Base-by-base conservation (phyloP, 2,329 filamentous ascomycete genomes). In the Phialophora tarda region DNA sequence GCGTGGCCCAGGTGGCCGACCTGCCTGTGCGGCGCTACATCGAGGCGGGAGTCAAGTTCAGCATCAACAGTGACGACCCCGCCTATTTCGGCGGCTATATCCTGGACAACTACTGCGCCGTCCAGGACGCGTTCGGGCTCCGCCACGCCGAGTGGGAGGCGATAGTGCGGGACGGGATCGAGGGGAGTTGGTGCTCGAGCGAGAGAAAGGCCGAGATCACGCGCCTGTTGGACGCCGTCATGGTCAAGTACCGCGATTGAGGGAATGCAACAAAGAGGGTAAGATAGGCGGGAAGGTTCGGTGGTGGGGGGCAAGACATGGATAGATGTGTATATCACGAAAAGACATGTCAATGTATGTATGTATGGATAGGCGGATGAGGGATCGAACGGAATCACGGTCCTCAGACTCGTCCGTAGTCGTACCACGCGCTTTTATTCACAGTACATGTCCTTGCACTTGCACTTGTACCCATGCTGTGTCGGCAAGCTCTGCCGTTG, bases 41-140 rank as follows among this genome's bases (percentile, higher is more conserved):
- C 23, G 84, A 90, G 48, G 80, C 80, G 5, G 86, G 88, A 0
- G 86, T 92, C 47, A 82, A 80, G 67, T 91, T 92, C 76, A 89
- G 86, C 63, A 86, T 92, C 75, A 92, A 92, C 77, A 89, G 87
- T 71, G 89, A 92, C 74, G 89, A 91, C 74, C 89, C 89, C 66
- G 89, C 88, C 11, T 91, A 91, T 74, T 93, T 93, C 78, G 89
- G 89, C 2, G 88, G 86, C 0, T 92, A 92, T 76, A 86, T 93
- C 61, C 79, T 90, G 59, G 89, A 91, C 72, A 92, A 92, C 71
- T 93, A 90, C 78, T 89, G 86, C 72, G 88, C 88, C 0, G 88
- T 93, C 32, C 90, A 93, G 76, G 88, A 91, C 50, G 86, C 88
- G 0, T 92, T 92, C 75, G 75, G 79, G 3, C 76, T 93, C 70